Evolutionary conservation across 768 basidiomycete genomes (phyloP), one percentile per base, ranked within the genome.

Genomic region (Hebeloma cylindrosporum): DNA sequence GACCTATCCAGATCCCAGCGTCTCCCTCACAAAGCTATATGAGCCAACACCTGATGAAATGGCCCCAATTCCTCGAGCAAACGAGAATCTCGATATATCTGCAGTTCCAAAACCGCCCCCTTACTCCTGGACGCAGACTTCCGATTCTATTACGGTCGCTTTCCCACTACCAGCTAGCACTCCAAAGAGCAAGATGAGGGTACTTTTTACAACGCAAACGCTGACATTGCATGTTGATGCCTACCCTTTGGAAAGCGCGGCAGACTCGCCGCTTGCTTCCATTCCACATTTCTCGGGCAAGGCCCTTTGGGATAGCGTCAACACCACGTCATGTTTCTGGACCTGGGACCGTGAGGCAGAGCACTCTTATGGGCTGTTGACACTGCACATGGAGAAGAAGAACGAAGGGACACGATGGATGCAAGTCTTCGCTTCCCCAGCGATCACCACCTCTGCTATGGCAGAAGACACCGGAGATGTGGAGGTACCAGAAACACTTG

Each of bases 101-200:
- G n/a, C 21, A 2, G 25, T 28, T 14, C 60, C 64, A 7, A 83
- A 74, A 51, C 88, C 86, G 3, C 79, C 81, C 20, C 87, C 93
- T 0, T 97, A 93, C 64, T 90, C 91, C 1, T 99, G 95, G 95
- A 89, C 83, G 0, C 95, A 99, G 59, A 83, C 85, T 3, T 62
- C 79, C 1, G 91, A 93, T 60, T 80, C 88, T 1, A 71, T 98
- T 38, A 93, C 89, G 0, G 65, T 98, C 31, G 84, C 83, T 0
- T 83, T 98, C 58, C 82, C 90, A 4, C 73, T 96, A n/a, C 90
- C 90, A 1, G 77, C 86, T 0, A 72, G 67, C 39, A 88, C 82
- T 0, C 62, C 74, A 1, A 85, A 80, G 47, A 71, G 74, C 17
- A 69, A 72, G 32, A 88, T 95, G 60, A 78, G 72, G 50, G 80